phyloP scores from a whole-genome alignment of 2,329 filamentous ascomycete genomes.

The Trichoderma sp. region DNA sequence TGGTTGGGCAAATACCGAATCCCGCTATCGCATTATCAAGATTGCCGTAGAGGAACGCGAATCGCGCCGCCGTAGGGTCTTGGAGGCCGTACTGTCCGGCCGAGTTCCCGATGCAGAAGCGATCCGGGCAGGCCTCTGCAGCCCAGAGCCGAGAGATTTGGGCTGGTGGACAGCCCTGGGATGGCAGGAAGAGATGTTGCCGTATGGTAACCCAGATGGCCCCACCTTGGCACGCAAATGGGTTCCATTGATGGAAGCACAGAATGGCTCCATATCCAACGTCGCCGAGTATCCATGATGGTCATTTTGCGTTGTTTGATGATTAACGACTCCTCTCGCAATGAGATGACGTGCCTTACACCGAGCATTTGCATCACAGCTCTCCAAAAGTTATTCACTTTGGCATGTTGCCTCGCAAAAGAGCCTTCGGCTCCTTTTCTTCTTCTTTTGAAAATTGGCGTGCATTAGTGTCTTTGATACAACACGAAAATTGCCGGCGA shows the following conservation, averaged over 20 bases:
- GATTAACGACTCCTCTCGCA: conserved; percentile 22
- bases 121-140: conserved; percentile 39
- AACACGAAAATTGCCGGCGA: neutral
- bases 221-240: conserved; percentile 45
- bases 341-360: conserved; percentile 23
- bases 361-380: conserved; percentile 25
- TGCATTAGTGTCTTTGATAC: conserved; percentile 11
- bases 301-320: conserved; percentile 17
- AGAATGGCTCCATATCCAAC: conserved; percentile 27
- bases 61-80: conserved; percentile 47
- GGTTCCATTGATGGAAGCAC: conserved; percentile 37
- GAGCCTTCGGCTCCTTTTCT: neutral
- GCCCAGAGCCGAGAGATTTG: conserved; percentile 39
- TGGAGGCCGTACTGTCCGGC: conserved; percentile 43
- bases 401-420: conserved; percentile 7
- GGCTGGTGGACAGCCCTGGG: conserved; percentile 48
- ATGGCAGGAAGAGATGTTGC: conserved; percentile 47
- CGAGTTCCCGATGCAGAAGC: conserved; percentile 35
- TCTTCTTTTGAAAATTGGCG: conserved; percentile 11
- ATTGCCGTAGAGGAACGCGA: conserved; percentile 58
- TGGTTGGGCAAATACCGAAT: conserved; percentile 49
- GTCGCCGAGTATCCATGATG: conserved; percentile 35
- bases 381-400: conserved; percentile 21
- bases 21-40: conserved; percentile 48
- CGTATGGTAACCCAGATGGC: conserved; percentile 40